These are phyloP conservation scores for Jatropha multifida DNA, from an alignment of 441 rosid genomes.

Conservation along the genomic window DNA sequence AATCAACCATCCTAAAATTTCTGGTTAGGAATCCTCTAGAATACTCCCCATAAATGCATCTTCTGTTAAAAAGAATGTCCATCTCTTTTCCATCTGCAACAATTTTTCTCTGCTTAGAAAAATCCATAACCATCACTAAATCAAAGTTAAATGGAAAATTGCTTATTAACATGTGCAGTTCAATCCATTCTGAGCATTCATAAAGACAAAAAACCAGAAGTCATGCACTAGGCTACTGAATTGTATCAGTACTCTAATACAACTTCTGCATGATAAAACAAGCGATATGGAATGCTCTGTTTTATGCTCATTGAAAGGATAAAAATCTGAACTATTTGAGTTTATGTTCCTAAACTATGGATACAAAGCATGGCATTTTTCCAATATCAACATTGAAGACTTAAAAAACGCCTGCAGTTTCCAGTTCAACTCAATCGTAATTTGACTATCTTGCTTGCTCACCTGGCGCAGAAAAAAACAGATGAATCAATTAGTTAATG, in stretches of 20 bases:
- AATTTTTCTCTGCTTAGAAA: no score
- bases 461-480: neutral
- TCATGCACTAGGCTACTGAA: no score
- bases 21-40: neutral
- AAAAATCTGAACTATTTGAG: neutral
- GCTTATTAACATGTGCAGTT: no score
- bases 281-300: neutral
- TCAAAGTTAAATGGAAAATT: no score
- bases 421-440: neutral
- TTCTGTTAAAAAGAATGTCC: neutral
- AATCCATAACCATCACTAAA: no score
- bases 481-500: neutral
- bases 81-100: neutral
- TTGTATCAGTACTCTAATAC: neutral
- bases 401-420: neutral
- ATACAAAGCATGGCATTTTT: neutral
- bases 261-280: neutral
- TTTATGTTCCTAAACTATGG: neutral
- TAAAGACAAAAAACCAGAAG: no score
- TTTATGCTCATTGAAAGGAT: neutral
- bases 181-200: no score
- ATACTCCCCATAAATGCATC: neutral
- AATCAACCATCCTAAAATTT: slow-evolving; percentile 10
- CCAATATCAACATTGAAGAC: neutral
- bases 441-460: neutral